phyloP scores from a whole-genome alignment of 768 basidiomycete species.

The Macrocybe gigantea region DNA sequence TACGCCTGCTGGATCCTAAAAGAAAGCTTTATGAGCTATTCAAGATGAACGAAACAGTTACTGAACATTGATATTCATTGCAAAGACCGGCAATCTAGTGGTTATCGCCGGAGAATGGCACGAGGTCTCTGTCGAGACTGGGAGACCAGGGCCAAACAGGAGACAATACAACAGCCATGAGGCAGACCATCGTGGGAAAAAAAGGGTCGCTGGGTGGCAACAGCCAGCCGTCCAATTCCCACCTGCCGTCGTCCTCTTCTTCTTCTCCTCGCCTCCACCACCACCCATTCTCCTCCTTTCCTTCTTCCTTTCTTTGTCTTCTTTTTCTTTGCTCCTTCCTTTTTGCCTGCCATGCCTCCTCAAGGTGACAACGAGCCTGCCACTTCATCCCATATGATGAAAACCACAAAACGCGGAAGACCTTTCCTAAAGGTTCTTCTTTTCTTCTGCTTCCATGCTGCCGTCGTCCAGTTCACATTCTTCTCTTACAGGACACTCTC shows the following conservation, averaged over 20 bases:
- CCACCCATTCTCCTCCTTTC: constrained; percentile 15
- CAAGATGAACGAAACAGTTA: neutral
- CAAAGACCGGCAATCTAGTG: neutral
- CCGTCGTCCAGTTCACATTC: constrained; percentile 1
- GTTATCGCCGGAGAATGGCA: neutral
- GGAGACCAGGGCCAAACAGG: constrained; percentile 22
- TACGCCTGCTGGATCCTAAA: constrained; percentile 60
- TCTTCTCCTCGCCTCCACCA: constrained; percentile 18
- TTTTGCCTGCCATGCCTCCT: constrained; percentile 28
- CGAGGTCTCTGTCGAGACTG: neutral
- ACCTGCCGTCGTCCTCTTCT: constrained; percentile 24
- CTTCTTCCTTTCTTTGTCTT: constrained; percentile 35
- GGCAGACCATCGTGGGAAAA: constrained; percentile 35
- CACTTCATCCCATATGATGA: constrained; percentile 93
- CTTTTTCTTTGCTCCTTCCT: constrained; percentile 29
- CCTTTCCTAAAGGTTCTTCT: constrained; percentile 81
- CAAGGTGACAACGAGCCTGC: constrained; percentile 40
- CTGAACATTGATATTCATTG: neutral
- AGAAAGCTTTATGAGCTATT: neutral
- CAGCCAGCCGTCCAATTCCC: constrained; percentile 32
- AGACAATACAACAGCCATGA: constrained; percentile 20
- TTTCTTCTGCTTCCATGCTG: constrained; percentile 7
- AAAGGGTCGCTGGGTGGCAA: constrained; percentile 32
- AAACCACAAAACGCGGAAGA: constrained; percentile 92
- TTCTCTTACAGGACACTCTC: constrained; percentile 74